Base-by-base conservation (phyloP, 208 protist genomes). In the Wallacemonas collosoma region DNA sequence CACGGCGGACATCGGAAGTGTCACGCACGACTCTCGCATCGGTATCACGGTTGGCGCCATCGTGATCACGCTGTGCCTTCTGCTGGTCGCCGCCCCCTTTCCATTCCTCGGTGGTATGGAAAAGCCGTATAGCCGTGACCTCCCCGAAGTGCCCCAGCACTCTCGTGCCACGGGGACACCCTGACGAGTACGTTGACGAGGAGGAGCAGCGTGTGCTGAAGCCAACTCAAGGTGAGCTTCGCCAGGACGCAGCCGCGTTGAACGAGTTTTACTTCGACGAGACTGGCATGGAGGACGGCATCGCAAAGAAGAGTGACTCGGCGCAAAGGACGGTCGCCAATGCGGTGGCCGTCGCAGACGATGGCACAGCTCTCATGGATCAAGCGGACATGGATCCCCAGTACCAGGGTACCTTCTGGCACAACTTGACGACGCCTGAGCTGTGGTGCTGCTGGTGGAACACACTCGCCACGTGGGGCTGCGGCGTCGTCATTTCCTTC, bases 361-460 rank as follows among this genome's bases (percentile, higher is more conserved):
- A 83, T 53, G 70, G 80, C 68, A 47, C 56, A 39, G 79, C 68
- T 8, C 71, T 57, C 38, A 82, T 83, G 67, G 3, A 57, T 8
- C 1, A 75, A 12, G 72, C 54, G 41, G 63, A 71, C 63, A 70
- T 72, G 60, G 71, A 85, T 50, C 87, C 87, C 43, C 87, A 89
- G 74, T 91, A 91, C 78, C 56, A 77, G 57, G 75, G 76, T 1
- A 81, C 78, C 60, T 89, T 91, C 79, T 80, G 75, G 81, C 55
- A 73, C 26, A 73, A 85, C 62, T 11, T 91, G 57, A 40, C 47
- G 26, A 68, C 68, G 36, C 54, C 77, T 2, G 83, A 86, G 55
- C 45, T 91, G 3, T 88, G 86, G 86, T 68, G 86, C 60, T 84
- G 76, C 56, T 90, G 73, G 69, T 80, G 79, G 62, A 79, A 85